Evolutionary conservation across 495 filamentous ascomycete genomes (phyloP), one percentile per base, ranked within the genome.

Genomic region (Penicillium simplicissimum): DNA sequence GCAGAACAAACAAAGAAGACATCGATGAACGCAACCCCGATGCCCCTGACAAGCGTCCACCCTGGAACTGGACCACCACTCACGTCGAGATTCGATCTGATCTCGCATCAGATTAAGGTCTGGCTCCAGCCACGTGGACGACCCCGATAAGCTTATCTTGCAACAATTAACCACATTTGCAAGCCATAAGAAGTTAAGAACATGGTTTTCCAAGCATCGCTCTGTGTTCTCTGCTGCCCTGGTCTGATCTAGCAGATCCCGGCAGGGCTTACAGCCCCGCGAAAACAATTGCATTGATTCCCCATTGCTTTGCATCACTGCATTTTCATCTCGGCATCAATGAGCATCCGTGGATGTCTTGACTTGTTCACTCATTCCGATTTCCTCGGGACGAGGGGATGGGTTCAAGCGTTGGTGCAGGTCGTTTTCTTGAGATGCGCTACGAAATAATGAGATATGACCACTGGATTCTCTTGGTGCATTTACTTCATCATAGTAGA

Each of bases 141-240:
- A 19, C 6, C 25, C 38, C 21, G 69, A 67, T 55, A 69, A 69
- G 59, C 69, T 65, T 67, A 69, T 71, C 63, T 69, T 62, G 65
- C 28, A 34, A 40, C 31, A 25, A 34, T 40, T 13, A 34, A 37
- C 0, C 28, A 21, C 21, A 48, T 31, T 23, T 56, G 28, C 62
- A 61, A 66, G 62, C 65, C 58, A 64, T 65, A 68, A 66, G 61
- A 55, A n/a, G n/a, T n/a, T n/a, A n/a, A n/a, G n/a, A n/a, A n/a
- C n/a, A 38, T 31, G 28, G 28, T 31, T 31, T 31, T 31, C 6
- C 28, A 31, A 31, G 28, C 28, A 58, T 57, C 47, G 60, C 53
- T 65, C 67, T 57, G 60, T 34, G 45, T 17, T 52, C 52, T 21
- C 34, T 38, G 11, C 23, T 43, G 19, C 5, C 33, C 37, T 17